phyloP scores from a whole-genome alignment of 176 grass and related monocot genomes.

The Musa itinerans region DNA sequence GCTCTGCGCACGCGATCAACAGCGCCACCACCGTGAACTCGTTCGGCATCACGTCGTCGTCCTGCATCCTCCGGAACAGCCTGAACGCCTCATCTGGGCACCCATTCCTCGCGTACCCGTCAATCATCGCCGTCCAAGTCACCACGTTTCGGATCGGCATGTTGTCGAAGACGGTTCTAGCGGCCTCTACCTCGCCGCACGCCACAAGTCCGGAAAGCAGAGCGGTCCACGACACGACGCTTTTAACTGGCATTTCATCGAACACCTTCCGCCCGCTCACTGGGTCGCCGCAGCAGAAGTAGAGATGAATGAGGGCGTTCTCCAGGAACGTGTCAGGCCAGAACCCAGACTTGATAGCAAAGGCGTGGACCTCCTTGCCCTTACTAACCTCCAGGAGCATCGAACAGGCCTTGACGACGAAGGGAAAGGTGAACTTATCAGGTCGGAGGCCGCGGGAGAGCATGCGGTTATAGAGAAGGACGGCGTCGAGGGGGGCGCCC shows the following conservation, averaged over 20 bases:
- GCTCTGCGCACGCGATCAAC: neutral
- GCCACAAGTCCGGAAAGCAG: neutral
- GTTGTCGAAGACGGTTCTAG: neutral
- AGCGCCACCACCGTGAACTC: conserved; percentile 9
- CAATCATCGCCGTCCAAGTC: conserved; percentile 23
- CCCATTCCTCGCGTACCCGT: conserved; percentile 2
- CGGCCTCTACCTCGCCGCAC: neutral
- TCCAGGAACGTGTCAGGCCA: conserved; percentile 9
- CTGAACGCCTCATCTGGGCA: conserved; percentile 1
- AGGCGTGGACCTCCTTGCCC: conserved; percentile 1
- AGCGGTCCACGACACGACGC: neutral
- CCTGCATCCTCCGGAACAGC: conserved; percentile 15
- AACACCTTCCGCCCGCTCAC: neutral
- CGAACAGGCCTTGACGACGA: conserved; percentile 8
- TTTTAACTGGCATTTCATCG: neutral
- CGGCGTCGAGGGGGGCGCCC: neutral
- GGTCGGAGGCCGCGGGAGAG: conserved; percentile 8
- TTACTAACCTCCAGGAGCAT: neutral
- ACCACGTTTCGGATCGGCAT: conserved; percentile 19
- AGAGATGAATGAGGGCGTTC: conserved; percentile 4
- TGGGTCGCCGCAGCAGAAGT: neutral
- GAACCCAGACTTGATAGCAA: conserved; percentile 2
- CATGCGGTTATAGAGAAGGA: conserved; percentile 15
- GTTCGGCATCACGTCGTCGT: conserved; percentile 7
- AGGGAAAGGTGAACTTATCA: conserved; percentile 27